These are phyloP conservation scores for Stipa capillata DNA, from an alignment of 176 grass and related monocot genomes.

Conservation along the genomic window DNA sequence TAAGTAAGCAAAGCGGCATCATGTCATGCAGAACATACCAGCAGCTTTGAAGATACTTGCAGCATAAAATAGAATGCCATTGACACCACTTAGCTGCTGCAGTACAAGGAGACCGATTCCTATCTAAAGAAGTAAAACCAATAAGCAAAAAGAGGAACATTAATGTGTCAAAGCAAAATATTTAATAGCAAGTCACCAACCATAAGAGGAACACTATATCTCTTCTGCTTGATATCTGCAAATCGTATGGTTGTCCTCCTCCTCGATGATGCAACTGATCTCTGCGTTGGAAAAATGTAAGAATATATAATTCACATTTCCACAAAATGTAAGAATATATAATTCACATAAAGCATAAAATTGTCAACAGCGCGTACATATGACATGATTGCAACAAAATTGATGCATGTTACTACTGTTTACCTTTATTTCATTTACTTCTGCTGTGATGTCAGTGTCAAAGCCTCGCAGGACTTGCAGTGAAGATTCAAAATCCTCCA, in stretches of 20 bases:
- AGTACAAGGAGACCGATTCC: slow-evolving; percentile 83
- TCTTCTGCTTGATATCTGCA: slow-evolving; percentile 72
- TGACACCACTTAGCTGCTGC: slow-evolving; percentile 86
- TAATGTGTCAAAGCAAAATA: background rate
- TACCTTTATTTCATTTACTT: slow-evolving; percentile 99
- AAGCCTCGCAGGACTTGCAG: slow-evolving; percentile 96
- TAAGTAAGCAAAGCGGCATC: background rate
- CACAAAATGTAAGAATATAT: background rate
- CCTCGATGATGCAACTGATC: slow-evolving; percentile 70
- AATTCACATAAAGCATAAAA: background rate
- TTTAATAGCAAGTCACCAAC: slow-evolving; percentile 23
- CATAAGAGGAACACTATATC: slow-evolving; percentile 87
- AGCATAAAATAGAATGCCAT: slow-evolving; percentile 90
- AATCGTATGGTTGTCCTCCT: slow-evolving; percentile 79
- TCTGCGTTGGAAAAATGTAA: slow-evolving; percentile 39
- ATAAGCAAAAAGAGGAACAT: slow-evolving; percentile 8
- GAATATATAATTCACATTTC: slow-evolving; percentile 1
- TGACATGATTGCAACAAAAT: background rate
- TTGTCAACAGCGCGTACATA: background rate
- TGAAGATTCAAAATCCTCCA: slow-evolving; percentile 90
- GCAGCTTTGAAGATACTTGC: slow-evolving; percentile 89
- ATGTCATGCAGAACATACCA: slow-evolving; percentile 34
- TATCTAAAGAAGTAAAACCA: slow-evolving; percentile 42
- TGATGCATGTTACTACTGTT: background rate
- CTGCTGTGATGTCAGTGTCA: slow-evolving; percentile 78